phyloP scores from a whole-genome alignment of 805 yeast species.

The Maudiozyma turicensis region DNA sequence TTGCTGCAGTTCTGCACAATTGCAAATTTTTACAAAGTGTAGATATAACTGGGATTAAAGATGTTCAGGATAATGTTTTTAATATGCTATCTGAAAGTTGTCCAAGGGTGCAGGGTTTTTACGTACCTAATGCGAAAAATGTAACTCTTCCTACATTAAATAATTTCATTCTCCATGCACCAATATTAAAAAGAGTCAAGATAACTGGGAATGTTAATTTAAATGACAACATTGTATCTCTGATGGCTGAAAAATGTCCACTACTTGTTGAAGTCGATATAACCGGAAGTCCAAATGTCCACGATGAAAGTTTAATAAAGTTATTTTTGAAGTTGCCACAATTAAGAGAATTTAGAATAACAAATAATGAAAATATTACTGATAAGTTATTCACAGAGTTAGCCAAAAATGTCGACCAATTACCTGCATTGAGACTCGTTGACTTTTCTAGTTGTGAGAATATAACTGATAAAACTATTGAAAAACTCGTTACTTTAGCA shows the following conservation, averaged over 20 bases:
- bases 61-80: constrained; percentile 61
- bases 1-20: constrained; percentile 49
- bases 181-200: constrained; percentile 71
- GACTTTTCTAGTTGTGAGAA: constrained; percentile 79
- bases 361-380: constrained; percentile 59
- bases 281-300: constrained; percentile 67
- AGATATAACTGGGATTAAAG: constrained; percentile 73
- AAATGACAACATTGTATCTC: constrained; percentile 50
- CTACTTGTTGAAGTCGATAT: constrained; percentile 83
- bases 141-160: constrained; percentile 59
- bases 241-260: constrained; percentile 62
- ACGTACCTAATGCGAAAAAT: constrained; percentile 75
- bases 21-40: constrained; percentile 73
- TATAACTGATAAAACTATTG: constrained; percentile 72
- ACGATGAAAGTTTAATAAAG: constrained; percentile 49
- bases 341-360: constrained; percentile 74
- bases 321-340: constrained; percentile 57
- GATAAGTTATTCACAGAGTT: constrained; percentile 46
- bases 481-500: constrained; percentile 59
- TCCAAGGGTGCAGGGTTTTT: constrained; percentile 74
- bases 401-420: constrained; percentile 25
- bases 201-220: constrained; percentile 62
- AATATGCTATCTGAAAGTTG: constrained; percentile 60
- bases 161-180: constrained; percentile 51
- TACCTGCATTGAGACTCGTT: constrained; percentile 63